phyloP scores from a whole-genome alignment of 306 rosid species.

The Phaseolus lunatus region DNA sequence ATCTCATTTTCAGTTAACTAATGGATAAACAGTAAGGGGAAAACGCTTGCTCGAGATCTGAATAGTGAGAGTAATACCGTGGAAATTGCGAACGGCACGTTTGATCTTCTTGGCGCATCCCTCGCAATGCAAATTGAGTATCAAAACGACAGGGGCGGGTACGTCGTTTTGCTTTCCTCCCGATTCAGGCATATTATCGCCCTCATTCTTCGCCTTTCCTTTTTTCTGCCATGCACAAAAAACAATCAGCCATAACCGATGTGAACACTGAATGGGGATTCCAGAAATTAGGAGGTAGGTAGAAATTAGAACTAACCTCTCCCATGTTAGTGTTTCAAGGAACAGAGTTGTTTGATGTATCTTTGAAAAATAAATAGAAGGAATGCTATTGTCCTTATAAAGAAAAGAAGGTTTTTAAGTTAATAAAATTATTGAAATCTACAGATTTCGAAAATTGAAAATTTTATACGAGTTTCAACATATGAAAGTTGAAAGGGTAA shows the following conservation, averaged over 20 bases:
- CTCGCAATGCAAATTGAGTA: constrained; percentile 84
- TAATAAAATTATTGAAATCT: too few species aligned
- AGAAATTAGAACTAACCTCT: constrained; percentile 56
- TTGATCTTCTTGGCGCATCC: constrained; percentile 82
- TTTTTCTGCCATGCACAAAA: constrained; percentile 49
- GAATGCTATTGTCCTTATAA: constrained; percentile 48
- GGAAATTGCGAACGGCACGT: constrained; percentile 57
- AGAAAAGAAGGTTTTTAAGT: too few species aligned
- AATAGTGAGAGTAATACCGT: constrained; percentile 49
- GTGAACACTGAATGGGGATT: not conserved
- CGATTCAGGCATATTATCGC: constrained; percentile 60
- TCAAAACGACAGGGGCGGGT: constrained; percentile 55
- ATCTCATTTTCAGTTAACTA: not conserved
- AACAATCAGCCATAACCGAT: not conserved
- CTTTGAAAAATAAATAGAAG: constrained; percentile 1
- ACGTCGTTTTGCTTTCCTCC: constrained; percentile 62
- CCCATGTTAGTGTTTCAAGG: constrained; percentile 52
- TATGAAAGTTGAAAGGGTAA: too few species aligned
- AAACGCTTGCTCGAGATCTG: not conserved
- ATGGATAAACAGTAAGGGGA: not conserved
- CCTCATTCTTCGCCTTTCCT: constrained; percentile 54
- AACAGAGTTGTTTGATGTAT: constrained; percentile 19
- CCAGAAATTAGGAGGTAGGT: not conserved
- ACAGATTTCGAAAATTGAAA: too few species aligned
- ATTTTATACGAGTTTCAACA: too few species aligned